Conservation (phyloP, 2,329 filamentous ascomycete genomes). For the Zymoseptoria brevis region DNA sequence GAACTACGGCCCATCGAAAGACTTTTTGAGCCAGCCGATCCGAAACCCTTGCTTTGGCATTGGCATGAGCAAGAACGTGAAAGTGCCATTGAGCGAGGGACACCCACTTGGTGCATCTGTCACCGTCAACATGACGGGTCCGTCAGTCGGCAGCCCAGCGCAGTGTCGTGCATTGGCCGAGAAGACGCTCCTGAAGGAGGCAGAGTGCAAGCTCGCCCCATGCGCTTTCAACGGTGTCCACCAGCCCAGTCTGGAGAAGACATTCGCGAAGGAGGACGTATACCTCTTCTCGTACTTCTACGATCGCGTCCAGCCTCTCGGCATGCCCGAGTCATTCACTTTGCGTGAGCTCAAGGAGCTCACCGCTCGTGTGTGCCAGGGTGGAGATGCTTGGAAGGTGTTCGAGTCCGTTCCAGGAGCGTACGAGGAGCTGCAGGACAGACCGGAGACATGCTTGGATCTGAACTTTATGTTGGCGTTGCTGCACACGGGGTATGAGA, state of each 20-base stretch:
- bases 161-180: constrained; percentile 88
- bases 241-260: constrained; percentile 86
- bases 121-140: constrained; percentile 81
- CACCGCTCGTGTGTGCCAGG: constrained; percentile 74
- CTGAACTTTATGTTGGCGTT: constrained; percentile 93
- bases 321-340: constrained; percentile 98
- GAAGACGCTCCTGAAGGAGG: constrained; percentile 82
- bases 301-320: constrained; percentile 85
- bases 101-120: constrained; percentile 59
- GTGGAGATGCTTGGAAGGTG: constrained; percentile 74
- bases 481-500: constrained; percentile 92
- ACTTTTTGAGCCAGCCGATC: constrained; percentile 65
- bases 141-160: constrained; percentile 62
- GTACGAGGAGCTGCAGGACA: constrained; percentile 66
- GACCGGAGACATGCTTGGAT: constrained; percentile 89
- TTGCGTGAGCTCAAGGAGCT: constrained; percentile 82
- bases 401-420: constrained; percentile 72
- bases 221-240: constrained; percentile 98
- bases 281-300: constrained; percentile 98
- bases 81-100: constrained; percentile 59
- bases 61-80: constrained; percentile 65
- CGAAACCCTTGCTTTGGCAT: constrained; percentile 80
- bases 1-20: constrained; percentile 46
- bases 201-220: constrained; percentile 71
- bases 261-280: constrained; percentile 81